phyloP scores from a whole-genome alignment of 1,284 basidiomycete species.

The Athelia psychrophila region DNA sequence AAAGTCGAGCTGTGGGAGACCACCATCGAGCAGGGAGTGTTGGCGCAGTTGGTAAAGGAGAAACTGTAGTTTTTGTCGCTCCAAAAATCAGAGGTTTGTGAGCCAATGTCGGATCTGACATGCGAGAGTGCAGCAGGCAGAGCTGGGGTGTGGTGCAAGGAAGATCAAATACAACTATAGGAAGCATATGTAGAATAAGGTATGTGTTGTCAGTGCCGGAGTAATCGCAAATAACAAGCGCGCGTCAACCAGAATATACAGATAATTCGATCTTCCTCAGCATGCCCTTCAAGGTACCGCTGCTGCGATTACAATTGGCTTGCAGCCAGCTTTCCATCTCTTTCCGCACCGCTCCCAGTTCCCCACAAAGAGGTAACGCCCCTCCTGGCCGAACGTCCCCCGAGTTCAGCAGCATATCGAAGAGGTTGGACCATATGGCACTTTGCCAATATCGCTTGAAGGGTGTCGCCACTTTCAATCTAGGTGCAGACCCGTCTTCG shows the following conservation, averaged over 20 bases:
- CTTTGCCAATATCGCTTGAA: conserved; percentile 97
- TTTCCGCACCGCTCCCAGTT: conserved; percentile 59
- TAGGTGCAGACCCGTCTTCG: conserved; percentile 28
- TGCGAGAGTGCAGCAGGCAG: too few species aligned
- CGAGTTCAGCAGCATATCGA: conserved; percentile 88
- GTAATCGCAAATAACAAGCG: neutral
- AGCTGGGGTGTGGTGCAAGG: too few species aligned
- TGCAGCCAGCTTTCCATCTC: conserved; percentile 91
- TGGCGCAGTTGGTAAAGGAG: conserved; percentile 50
- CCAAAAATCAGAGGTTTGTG: too few species aligned
- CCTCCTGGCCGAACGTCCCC: conserved; percentile 48
- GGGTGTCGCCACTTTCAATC: conserved; percentile 70
- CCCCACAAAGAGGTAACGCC: conserved; percentile 67
- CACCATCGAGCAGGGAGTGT: conserved; percentile 67
- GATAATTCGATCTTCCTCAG: conserved; percentile 76
- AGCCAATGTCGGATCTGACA: too few species aligned
- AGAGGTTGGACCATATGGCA: conserved; percentile 83
- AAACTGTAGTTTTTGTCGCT: neutral
- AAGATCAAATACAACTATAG: too few species aligned
- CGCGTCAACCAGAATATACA: conserved; percentile 19
- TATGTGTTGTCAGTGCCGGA: too few species aligned
- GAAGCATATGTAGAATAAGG: too few species aligned
- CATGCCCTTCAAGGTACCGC: conserved; percentile 82
- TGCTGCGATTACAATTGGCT: conserved; percentile 79
- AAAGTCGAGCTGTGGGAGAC: conserved; percentile 71